Evolutionary conservation across 2,329 filamentous ascomycete genomes (phyloP), one percentile per base, ranked within the genome.

Genomic region (Nigrograna mackinnonii): DNA sequence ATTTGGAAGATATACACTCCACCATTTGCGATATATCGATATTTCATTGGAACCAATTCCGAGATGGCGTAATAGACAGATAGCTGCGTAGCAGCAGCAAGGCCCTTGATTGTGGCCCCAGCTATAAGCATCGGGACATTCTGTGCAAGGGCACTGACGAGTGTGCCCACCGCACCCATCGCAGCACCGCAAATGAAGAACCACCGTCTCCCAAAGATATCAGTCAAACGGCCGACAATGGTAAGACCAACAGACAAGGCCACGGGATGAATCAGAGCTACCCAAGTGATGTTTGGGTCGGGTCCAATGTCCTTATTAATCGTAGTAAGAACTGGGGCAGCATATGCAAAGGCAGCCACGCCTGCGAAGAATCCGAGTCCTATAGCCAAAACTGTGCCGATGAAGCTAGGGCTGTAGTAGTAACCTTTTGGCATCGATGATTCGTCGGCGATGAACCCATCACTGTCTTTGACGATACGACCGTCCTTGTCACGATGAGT

Each of bases 391-490:
- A 71, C 53, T 4, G 70, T 73, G 5, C 70, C 67, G 17, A 73
- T 48, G 39, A 73, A 73, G 36, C 64, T 61, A 4, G 58, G 51
- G 30, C 67, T 71, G 9, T 42, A 46, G 47, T 65, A 73, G 53
- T 73, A 73, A 9, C 70, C 68, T 16, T 41, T 35, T 1, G 68
- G 70, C 63, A 74, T 66, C 6, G 50, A 52, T 4, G 63, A 54
- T 11, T 62, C 39, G 4, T 72, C 67, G 13, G 67, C 69, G 4
- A 67, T 70, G 19, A 75, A 49, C 32, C 68, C 69, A 24, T 44
- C 35, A 14, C 44, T 43, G 11, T 47, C 37, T 9, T 45, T 44
- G n/a, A n/a, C n/a, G n/a, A n/a, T n/a, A n/a, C n/a, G n/a, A n/a
- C n/a, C n/a, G n/a, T n/a, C n/a, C n/a, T n/a, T n/a, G n/a, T n/a